Conservation (phyloP, 1,284 basidiomycete species). For the Chalciporus sp. region DNA sequence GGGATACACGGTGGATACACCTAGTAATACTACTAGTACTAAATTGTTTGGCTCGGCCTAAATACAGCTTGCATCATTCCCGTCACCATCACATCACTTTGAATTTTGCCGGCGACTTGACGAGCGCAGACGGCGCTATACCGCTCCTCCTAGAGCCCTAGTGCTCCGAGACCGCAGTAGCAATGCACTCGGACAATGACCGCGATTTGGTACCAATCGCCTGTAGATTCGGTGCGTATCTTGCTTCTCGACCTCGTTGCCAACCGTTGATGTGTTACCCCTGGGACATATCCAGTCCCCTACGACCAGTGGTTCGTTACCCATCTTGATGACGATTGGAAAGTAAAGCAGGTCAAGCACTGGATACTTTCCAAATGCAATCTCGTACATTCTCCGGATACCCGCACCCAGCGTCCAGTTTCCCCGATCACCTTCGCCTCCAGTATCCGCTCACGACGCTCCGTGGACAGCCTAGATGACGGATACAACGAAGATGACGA, state of each 20-base stretch:
- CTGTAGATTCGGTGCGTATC: conserved; percentile 54
- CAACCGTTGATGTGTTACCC: background rate
- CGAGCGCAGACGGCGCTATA: background rate
- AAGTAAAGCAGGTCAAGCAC: conserved; percentile 60
- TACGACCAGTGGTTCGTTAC: conserved; percentile 75
- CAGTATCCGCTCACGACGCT: conserved; percentile 11
- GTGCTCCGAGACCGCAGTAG: background rate
- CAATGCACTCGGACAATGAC: conserved; percentile 9
- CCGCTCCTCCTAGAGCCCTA: background rate
- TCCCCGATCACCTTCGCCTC: conserved; percentile 64
- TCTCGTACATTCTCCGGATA: conserved; percentile 29
- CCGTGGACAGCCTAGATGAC: conserved; percentile 31
- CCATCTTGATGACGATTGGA: conserved; percentile 58
- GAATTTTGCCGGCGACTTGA: background rate
- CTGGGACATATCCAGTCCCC: conserved; percentile 61
- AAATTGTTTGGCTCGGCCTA: background rate
- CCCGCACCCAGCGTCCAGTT: conserved; percentile 39
- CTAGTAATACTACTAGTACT: no score
- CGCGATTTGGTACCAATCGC: conserved; percentile 40
- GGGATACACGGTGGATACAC: no score
- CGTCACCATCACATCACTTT: background rate
- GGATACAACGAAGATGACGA: conserved; percentile 32
- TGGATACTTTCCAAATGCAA: conserved; percentile 62
- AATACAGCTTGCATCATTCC: background rate
- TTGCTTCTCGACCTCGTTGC: conserved; percentile 4